Evolutionary conservation across 441 rosid species (phyloP).

Genomic region (Bocquillonia castaneifolia): DNA sequence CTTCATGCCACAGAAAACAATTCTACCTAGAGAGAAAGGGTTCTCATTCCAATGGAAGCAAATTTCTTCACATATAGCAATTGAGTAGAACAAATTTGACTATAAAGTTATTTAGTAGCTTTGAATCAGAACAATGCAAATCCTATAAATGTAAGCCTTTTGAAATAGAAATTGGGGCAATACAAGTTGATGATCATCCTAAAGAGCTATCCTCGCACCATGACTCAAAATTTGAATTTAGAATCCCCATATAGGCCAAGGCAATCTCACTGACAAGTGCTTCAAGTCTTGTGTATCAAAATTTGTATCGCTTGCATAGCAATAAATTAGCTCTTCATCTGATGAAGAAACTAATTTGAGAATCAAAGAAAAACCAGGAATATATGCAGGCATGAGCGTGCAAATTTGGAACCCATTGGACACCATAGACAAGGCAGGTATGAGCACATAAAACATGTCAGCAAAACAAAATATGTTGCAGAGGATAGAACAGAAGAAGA

Average conservation of each 20-base stretch:
- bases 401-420: conserved; percentile 1
- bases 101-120: too few relatives aligned
- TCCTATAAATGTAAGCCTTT: neutral
- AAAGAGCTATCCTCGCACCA: neutral
- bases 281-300: too few relatives aligned
- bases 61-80: neutral
- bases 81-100: too few relatives aligned
- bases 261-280: neutral
- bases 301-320: too few relatives aligned
- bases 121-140: too few relatives aligned
- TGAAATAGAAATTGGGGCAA: neutral
- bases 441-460: neutral
- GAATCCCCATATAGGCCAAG: neutral
- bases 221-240: neutral
- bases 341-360: neutral
- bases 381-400: neutral
- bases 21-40: too few relatives aligned
- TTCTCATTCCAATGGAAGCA: too few relatives aligned
- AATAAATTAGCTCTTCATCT: neutral
- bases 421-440: too few relatives aligned
- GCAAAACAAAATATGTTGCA: conserved; percentile 1
- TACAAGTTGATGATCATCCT: neutral
- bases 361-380: neutral
- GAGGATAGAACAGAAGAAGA: conserved; percentile 11
- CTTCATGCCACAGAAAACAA: neutral